Conservation (phyloP, 768 basidiomycete genomes). For the Pulveroboletus sp. region DNA sequence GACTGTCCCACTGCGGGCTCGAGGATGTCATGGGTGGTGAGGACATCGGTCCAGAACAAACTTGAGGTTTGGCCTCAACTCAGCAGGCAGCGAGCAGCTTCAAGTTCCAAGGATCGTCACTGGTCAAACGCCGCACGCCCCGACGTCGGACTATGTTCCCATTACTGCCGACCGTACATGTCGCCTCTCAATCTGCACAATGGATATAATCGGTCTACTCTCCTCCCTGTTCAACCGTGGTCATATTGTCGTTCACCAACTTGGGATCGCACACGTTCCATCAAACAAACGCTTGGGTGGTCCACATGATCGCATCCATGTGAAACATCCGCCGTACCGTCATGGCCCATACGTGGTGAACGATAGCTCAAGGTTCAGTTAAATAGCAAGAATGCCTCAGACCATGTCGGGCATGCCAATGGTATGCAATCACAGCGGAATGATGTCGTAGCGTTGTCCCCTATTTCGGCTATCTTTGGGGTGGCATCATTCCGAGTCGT, state of each 20-base stretch:
- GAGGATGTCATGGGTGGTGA: conserved; percentile 22
- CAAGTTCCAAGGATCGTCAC: conserved; percentile 6
- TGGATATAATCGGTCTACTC: background rate
- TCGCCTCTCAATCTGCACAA: background rate
- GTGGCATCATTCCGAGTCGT: background rate
- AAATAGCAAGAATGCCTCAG: background rate
- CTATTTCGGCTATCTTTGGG: background rate
- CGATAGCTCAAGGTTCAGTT: background rate
- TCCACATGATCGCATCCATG: no score
- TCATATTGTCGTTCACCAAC: background rate
- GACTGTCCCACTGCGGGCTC: conserved; percentile 35
- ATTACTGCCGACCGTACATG: background rate
- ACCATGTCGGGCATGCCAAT: no score
- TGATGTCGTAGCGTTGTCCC: background rate
- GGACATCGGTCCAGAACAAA: conserved; percentile 4
- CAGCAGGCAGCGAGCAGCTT: background rate
- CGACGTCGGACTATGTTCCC: background rate
- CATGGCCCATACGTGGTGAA: background rate
- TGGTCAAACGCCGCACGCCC: background rate
- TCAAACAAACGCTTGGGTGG: background rate
- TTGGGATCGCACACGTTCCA: background rate
- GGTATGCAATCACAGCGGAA: background rate
- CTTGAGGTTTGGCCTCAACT: background rate
- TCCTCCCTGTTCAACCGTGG: background rate
- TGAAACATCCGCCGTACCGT: background rate